Evolutionary conservation across 805 yeast species (phyloP).

Genomic region (Millerago galiae): DNA sequence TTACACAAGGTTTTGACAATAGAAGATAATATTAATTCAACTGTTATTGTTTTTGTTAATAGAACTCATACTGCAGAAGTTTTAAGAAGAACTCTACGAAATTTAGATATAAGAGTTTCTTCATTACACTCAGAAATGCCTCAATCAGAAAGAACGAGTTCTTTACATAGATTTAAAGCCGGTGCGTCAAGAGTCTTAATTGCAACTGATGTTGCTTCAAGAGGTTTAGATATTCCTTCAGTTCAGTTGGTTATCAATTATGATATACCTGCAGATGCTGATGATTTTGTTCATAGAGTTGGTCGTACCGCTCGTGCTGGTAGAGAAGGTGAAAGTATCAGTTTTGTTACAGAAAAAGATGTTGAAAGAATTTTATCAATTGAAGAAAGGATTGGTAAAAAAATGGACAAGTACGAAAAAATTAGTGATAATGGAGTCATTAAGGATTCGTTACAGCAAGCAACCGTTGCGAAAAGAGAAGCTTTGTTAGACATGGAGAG

Average conservation of each 20-base stretch:
- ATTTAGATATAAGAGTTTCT: conserved; percentile 73
- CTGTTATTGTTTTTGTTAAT: conserved; percentile 86
- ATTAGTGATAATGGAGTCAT: conserved; percentile 75
- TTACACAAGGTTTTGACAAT: conserved; percentile 60
- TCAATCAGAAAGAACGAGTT: conserved; percentile 84
- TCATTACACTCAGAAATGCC: conserved; percentile 94
- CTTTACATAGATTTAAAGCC: conserved; percentile 89
- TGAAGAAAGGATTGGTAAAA: conserved; percentile 74
- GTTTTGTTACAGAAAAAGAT: conserved; percentile 82
- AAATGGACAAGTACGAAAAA: conserved; percentile 68
- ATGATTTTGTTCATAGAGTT: conserved; percentile 92
- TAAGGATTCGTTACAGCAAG: conserved; percentile 58
- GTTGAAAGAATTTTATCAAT: conserved; percentile 75
- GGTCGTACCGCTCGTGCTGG: conserved; percentile 99
- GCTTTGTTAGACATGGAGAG: conserved; percentile 90
- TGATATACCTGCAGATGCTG: conserved; percentile 94
- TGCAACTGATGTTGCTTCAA: conserved; percentile 95
- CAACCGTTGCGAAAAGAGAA: conserved; percentile 82
- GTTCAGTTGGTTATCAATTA: conserved; percentile 87
- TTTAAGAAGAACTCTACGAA: conserved; percentile 66
- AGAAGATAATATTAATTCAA: conserved; percentile 55
- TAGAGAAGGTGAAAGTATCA: conserved; percentile 73
- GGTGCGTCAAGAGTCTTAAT: conserved; percentile 88
- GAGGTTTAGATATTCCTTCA: conserved; percentile 94
- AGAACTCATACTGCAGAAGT: conserved; percentile 87